Evolutionary conservation across 2,329 filamentous ascomycete species (phyloP), one percentile per base, ranked within the genome.

Genomic region (Fusarium euwallaceae): DNA sequence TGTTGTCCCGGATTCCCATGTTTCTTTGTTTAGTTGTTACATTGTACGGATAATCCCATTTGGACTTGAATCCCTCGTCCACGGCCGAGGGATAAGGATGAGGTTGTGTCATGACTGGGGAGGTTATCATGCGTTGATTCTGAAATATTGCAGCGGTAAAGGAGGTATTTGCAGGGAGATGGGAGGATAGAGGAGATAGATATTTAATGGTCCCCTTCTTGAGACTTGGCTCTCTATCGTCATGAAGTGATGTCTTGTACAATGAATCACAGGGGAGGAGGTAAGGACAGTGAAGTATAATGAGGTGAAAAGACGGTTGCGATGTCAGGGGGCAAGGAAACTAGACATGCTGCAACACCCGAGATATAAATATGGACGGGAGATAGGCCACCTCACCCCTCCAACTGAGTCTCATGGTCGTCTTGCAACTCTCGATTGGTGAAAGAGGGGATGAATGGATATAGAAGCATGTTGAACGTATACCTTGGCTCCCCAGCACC

Each of bases 11-110:
- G 36, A 66, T 65, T 59, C 62, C 53, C 70, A 64, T 53, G 43
- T 66, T 66, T 65, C 59, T 67, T 64, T 34, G 43, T 45, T 60
- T 56, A 39, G 69, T 67, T 72, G 43, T 45, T 62, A 66, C 64
- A 41, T 69, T 65, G 45, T 60, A 65, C 32, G 67, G 45, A 65
- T 61, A 27, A 51, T 59, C 58, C 63, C 48, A 36, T 64, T 22
- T 37, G 39, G 39, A 58, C 22, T 65, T 62, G 27, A 43, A 36
- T 67, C 29, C 43, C 20, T 55, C 20, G 9, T 39, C 27, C 43
- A 32, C 17, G 48, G n/a, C 11, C 20, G 12, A 24, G 22, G 34
- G 20, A 29, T 14, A 34, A 32, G 60, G 43, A 45, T 39, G 39
- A 24, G 32, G 48, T 43, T 37, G 58, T 45, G 20, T 36, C 37